Evolutionary conservation across 2,329 filamentous ascomycete species (phyloP), one percentile per base, ranked within the genome.

Genomic region (Colletotrichum sp.): DNA sequence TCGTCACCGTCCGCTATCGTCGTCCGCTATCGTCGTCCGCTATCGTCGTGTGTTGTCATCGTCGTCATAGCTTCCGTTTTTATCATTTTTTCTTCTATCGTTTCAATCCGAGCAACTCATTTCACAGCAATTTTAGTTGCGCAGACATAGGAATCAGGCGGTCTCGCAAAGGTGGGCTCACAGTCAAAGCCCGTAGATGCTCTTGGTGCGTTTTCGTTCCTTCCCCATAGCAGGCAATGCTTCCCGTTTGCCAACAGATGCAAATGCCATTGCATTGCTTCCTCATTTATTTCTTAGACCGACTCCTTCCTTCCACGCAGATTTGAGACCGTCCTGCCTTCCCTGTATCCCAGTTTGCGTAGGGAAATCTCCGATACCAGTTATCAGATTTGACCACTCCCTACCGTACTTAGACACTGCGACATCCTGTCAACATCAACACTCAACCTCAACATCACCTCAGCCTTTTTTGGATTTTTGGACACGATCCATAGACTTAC

Each of bases 401-500:
- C 2, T 2, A 10, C 48, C 22, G 12, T 55, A 22, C 58, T 22
- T 1, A 61, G 27, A 34, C 27, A n/a, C 5, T 39, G n/a, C 52
- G 66, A 71, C 34, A 13, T 52, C 25, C 52, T 60, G 18, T 27
- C 61, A 22, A 34, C 36, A 48, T 58, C 72, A 62, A 64, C 72
- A 66, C 72, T 27, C 22, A n/a, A 25, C 55, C 28, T 27, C 68
- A 39, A 67, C 36, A 25, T 56, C 55, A 67, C 25, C 71, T 60
- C 68, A 61, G 58, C 71, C 34, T 25, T 36, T 36, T 61, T 25
- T 22, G 55, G 36, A 16, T 55, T 75, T 75, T 75, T 75, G 72
- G 72, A 75, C 68, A 67, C 62, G 25, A 36, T 66, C 48, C 69
- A 56, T 70, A 75, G 72, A 75, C 61, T 75, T 75, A 75, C 55